These are phyloP conservation scores for Penicillium maclennaniae DNA, from an alignment of 495 filamentous ascomycete species.

Conservation along the genomic window DNA sequence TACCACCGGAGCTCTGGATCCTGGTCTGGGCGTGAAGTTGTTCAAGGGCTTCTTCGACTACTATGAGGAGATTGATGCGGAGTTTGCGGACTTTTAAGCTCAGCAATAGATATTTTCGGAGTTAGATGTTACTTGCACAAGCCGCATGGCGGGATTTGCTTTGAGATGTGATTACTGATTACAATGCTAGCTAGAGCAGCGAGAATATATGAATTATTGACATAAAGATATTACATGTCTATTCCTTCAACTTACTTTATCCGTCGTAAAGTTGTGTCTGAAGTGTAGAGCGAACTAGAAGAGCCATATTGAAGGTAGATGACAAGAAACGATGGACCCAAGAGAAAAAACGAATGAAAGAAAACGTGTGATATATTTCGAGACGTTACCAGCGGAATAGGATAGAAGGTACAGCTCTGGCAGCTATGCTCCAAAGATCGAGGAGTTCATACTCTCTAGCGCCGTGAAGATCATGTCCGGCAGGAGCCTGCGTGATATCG, in stretches of 20 bases:
- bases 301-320: background rate
- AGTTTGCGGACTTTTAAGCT: constrained; percentile 59
- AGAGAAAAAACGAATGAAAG: background rate
- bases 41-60: constrained; percentile 89
- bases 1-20: constrained; percentile 81
- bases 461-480: background rate
- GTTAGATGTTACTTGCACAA: constrained; percentile 5
- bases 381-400: no score
- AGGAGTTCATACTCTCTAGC: background rate
- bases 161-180: background rate
- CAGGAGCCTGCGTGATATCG: no score
- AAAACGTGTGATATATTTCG: no score
- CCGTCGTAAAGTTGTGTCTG: background rate
- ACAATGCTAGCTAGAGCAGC: background rate
- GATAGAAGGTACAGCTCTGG: background rate
- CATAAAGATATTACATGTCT: background rate
- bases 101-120: background rate
- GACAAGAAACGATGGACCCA: background rate
- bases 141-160: constrained; percentile 5
- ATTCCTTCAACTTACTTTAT: background rate
- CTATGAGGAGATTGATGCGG: constrained; percentile 81
- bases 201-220: background rate
- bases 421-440: background rate
- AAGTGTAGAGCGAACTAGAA: background rate
- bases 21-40: constrained; percentile 79